phyloP scores from a whole-genome alignment of 495 filamentous ascomycete genomes.

The Lasiosphaeria ovina region DNA sequence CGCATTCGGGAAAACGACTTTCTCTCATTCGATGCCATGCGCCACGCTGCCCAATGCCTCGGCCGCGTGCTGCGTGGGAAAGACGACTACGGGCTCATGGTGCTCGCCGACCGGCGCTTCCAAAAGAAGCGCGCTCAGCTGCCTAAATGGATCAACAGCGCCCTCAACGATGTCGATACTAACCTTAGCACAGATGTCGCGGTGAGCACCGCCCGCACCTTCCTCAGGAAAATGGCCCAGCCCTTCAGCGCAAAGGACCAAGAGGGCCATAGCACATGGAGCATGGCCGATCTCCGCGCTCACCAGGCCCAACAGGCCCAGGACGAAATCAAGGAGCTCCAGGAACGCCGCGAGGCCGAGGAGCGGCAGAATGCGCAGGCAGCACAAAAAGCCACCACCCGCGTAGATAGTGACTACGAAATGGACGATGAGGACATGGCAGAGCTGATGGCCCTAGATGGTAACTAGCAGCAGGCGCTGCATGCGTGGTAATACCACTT shows the following conservation, averaged over 20 bases:
- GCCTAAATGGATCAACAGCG: slow-evolving; percentile 96
- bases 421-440: slow-evolving; percentile 50
- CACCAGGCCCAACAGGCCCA: slow-evolving; percentile 77
- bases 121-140: slow-evolving; percentile 84
- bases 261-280: slow-evolving; percentile 92
- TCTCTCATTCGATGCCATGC: slow-evolving; percentile 97
- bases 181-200: slow-evolving; percentile 96
- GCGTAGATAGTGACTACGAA: slow-evolving; percentile 33
- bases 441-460: slow-evolving; percentile 54
- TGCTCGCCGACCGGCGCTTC: slow-evolving; percentile 89
- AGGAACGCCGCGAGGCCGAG: slow-evolving; percentile 14
- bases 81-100: slow-evolving; percentile 99
- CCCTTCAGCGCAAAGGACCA: slow-evolving; percentile 80
- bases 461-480: too few relatives aligned
- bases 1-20: slow-evolving; percentile 98
- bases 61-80: slow-evolving; percentile 95
- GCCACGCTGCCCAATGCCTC: slow-evolving; percentile 94
- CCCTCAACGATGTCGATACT: slow-evolving; percentile 75
- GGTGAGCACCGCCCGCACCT: slow-evolving; percentile 81
- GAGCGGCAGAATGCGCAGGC: not conserved
- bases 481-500: too few relatives aligned
- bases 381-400: not conserved
- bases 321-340: slow-evolving; percentile 50
- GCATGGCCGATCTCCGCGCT: slow-evolving; percentile 66
- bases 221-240: slow-evolving; percentile 85